Evolutionary conservation across 106 monocot species (phyloP), one percentile per base, ranked within the genome.

Genomic region (Chionographis japonica): DNA sequence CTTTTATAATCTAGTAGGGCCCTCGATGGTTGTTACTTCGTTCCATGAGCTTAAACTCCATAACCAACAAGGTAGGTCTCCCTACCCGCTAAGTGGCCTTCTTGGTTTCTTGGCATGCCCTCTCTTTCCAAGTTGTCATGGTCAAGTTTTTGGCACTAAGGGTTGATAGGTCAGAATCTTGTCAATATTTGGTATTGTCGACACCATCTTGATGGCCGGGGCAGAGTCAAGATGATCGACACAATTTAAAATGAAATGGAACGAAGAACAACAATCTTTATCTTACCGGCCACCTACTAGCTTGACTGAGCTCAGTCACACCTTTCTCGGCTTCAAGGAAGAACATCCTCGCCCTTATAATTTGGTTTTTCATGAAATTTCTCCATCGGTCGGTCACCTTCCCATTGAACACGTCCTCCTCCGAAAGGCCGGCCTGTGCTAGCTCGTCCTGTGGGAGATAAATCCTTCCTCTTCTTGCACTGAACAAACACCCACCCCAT

Each of bases 391-490:
- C 85, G 0, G 85, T 98, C 61, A 98, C 97, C 57, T 70, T 90
- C n/a, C 97, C 89, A 0, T 72, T 71, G 65, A 97, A 92, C 8
- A 97, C 83, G 62, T 97, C 97, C 27, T 92, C 87, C 3, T 97
- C 97, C 3, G 87, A 87, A 38, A 97, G 77, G 16, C 97, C 97
- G 1, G 80, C 82, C 52, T 71, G 74, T 13, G 82, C 83, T 20
- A 97, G 92, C 67, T 97, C 95, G 70, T 97, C 95, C 62, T 83
- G 95, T 17, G 95, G 95, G 14, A 97, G 68, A 63, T 97, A 97
- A 10, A 97, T 77, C 67, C 97, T 85, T 51, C 97, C 97, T 79
- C 92, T 87, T 65, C 87, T 80, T 5, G 92, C 92, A 68, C 97
- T 97, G 72, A 68, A 66, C 38, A 41, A 55, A 6, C 1, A 13